phyloP scores from a whole-genome alignment of 225 moss, liverwort and hornwort species.

The Neckera pumila region DNA sequence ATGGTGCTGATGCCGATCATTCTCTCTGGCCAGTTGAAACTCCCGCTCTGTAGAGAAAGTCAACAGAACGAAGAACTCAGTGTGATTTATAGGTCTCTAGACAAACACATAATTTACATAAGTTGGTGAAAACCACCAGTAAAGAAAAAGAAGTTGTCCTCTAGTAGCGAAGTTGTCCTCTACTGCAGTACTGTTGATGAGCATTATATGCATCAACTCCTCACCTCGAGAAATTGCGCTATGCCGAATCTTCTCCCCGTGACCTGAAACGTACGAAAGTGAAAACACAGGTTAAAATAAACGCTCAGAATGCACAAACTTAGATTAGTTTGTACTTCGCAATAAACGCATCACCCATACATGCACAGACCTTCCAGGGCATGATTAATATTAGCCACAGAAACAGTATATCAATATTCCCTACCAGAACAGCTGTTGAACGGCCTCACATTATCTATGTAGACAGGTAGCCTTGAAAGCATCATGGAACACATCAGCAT shows the following conservation, averaged over 20 bases:
- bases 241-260: constrained; percentile 67
- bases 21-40: constrained; percentile 1
- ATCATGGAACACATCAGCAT: constrained; percentile 25
- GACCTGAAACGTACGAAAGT: constrained; percentile 21
- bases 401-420: constrained; percentile 1
- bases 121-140: neutral
- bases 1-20: constrained; percentile 25
- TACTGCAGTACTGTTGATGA: neutral
- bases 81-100: neutral
- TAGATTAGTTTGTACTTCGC: neutral
- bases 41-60: constrained; percentile 16
- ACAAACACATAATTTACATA: neutral
- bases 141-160: neutral
- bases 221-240: constrained; percentile 60
- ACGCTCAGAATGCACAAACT: neutral
- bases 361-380: constrained; percentile 11
- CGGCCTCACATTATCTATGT: constrained; percentile 30
- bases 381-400: neutral
- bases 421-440: constrained; percentile 56
- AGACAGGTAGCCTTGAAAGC: constrained; percentile 23
- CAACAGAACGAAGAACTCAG: neutral
- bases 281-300: neutral
- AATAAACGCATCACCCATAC: neutral
- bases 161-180: neutral
- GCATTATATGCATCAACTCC: neutral